These are phyloP conservation scores for Neophaeococcomyces mojaviensis DNA, from an alignment of 2,329 filamentous ascomycete genomes.

Conservation along the genomic window DNA sequence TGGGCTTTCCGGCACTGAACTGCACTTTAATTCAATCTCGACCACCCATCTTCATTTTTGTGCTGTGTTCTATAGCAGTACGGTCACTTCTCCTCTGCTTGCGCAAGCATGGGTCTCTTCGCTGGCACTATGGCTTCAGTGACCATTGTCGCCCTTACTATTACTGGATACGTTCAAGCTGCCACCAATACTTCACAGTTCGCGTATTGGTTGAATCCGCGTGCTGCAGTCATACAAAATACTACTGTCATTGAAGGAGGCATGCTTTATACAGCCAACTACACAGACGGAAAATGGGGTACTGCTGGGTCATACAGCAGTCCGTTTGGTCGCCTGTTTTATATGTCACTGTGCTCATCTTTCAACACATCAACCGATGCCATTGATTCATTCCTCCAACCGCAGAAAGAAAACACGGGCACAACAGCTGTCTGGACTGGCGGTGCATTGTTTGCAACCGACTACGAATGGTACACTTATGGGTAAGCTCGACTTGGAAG, in stretches of 20 bases:
- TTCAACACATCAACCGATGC: constrained; percentile 32
- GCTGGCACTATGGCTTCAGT: no score
- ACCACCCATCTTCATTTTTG: no score
- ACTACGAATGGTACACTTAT: constrained; percentile 57
- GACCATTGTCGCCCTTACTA: neutral
- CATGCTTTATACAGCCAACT: constrained; percentile 1
- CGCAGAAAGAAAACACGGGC: constrained; percentile 34
- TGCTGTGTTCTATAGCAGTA: no score
- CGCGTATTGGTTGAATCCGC: neutral
- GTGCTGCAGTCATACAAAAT: neutral
- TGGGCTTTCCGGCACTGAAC: no score
- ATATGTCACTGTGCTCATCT: constrained; percentile 50
- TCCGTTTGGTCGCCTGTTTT: constrained; percentile 44
- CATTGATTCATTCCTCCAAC: neutral
- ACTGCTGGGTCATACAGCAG: no score
- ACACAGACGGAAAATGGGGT: no score
- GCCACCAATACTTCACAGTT: neutral
- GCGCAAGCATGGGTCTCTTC: no score
- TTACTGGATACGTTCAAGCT: neutral
- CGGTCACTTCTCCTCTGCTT: no score
- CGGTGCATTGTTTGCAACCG: constrained; percentile 58
- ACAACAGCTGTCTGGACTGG: constrained; percentile 51
- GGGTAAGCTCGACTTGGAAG: constrained; percentile 38
- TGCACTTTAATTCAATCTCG: no score
- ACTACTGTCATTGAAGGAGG: constrained; percentile 1